Conservation (phyloP, 306 rosid genomes). For the Prunus armeniaca region DNA sequence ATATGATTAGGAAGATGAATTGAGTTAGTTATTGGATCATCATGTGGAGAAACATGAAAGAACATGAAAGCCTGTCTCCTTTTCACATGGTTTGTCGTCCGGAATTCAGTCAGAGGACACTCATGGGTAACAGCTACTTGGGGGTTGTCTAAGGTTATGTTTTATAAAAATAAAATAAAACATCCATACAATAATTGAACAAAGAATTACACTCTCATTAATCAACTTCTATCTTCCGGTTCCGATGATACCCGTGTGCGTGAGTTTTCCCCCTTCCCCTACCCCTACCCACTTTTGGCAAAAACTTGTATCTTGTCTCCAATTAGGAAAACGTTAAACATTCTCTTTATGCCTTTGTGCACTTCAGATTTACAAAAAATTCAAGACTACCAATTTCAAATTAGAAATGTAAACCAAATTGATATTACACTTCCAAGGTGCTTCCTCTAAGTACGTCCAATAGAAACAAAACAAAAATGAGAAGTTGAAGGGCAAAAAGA, state of each 20-base stretch:
- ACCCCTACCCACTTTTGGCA: too few species aligned
- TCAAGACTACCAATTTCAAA: background rate
- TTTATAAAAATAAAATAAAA: background rate
- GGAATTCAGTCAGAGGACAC: background rate
- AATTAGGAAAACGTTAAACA: background rate
- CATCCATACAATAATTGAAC: background rate
- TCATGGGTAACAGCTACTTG: background rate
- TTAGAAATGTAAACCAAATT: background rate
- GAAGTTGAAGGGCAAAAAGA: background rate
- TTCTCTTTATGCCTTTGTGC: background rate
- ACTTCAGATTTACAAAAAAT: background rate
- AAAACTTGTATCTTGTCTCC: background rate
- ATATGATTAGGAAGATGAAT: background rate
- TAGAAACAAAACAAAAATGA: background rate
- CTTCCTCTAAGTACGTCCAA: background rate
- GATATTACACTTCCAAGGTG: background rate
- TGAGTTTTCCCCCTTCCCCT: too few species aligned
- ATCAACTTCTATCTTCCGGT: too few species aligned
- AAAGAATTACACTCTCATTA: too few species aligned
- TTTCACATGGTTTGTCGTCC: slow-evolving; percentile 40
- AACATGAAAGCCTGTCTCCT: slow-evolving; percentile 22
- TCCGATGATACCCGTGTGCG: too few species aligned
- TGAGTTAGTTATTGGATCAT: slow-evolving; percentile 12
- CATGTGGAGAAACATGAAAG: slow-evolving; percentile 32
- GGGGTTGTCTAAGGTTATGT: background rate